These are phyloP conservation scores for Boletellus sp. DNA, from an alignment of 768 basidiomycete genomes.

Conservation along the genomic window DNA sequence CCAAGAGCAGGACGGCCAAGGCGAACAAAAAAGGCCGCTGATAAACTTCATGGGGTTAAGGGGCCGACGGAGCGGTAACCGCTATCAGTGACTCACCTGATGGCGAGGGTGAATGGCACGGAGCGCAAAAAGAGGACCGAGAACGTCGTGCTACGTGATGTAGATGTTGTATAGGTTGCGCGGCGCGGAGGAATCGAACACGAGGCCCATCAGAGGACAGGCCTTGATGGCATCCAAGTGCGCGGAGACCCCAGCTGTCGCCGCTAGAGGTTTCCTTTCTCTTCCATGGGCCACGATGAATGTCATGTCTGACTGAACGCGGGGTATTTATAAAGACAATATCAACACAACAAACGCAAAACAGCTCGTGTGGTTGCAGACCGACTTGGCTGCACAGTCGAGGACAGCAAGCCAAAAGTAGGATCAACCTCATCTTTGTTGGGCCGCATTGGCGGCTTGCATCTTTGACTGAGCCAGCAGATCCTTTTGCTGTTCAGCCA, in stretches of 20 bases:
- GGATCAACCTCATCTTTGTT: conserved; percentile 14
- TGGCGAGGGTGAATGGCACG: not conserved
- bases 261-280: not conserved
- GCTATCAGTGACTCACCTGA: not conserved
- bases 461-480: conserved; percentile 48
- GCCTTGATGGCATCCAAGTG: conserved; percentile 1
- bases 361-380: not conserved
- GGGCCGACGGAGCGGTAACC: not conserved
- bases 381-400: not conserved
- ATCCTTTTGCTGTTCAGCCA: conserved; percentile 76
- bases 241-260: not conserved
- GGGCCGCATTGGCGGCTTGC: conserved; percentile 34
- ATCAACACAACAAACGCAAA: conserved; percentile 2
- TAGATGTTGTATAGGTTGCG: not conserved
- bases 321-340: not conserved
- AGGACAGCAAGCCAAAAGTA: not conserved
- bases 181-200: not conserved
- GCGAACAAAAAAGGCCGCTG: not conserved
- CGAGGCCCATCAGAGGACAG: not conserved
- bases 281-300: conserved; percentile 1
- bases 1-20: not conserved
- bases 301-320: not conserved
- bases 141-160: not conserved
- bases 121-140: not conserved
- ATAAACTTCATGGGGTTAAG: not conserved